These are phyloP conservation scores for Russula olivacea DNA, from an alignment of 768 basidiomycete species.

Conservation along the genomic window DNA sequence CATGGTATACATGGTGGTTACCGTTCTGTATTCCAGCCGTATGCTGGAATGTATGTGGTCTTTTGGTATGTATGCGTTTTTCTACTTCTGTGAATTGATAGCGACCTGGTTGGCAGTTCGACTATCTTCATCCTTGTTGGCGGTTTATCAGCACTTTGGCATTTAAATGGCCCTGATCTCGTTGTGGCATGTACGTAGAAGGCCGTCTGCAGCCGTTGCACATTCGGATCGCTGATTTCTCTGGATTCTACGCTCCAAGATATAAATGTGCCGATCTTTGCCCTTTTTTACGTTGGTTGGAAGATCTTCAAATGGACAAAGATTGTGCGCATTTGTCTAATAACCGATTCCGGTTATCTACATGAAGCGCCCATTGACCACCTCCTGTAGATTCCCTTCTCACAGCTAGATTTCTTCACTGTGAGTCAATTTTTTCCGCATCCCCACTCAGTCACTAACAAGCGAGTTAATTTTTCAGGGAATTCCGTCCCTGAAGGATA, in stretches of 20 bases:
- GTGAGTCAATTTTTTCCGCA: conserved; percentile 1
- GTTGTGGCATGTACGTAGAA: conserved; percentile 20
- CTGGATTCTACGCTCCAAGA: conserved; percentile 3
- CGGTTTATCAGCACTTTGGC: conserved; percentile 22
- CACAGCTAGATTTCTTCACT: conserved; percentile 21
- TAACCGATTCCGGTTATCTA: not conserved
- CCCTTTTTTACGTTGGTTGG: conserved; percentile 18
- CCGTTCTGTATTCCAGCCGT: conserved; percentile 23
- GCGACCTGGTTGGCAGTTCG: conserved; percentile 9
- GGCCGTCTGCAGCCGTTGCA: not conserved
- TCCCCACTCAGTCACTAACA: not conserved
- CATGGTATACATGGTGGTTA: conserved; percentile 3
- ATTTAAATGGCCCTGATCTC: conserved; percentile 21
- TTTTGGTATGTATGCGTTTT: conserved; percentile 18
- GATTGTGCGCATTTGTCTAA: conserved; percentile 11
- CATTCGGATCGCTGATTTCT: not conserved
- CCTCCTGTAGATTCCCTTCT: conserved; percentile 1
- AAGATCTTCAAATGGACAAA: conserved; percentile 23
- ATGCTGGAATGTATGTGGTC: conserved; percentile 23
- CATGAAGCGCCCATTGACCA: not conserved
- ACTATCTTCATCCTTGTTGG: conserved; percentile 21
- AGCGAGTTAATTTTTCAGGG: conserved; percentile 5
- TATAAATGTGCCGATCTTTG: conserved; percentile 22
- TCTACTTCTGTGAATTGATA: not conserved
- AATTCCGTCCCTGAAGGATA: conserved; percentile 20